These are phyloP conservation scores for Saccharomycopsis schoenii DNA, from an alignment of 805 yeast species.

Conservation along the genomic window DNA sequence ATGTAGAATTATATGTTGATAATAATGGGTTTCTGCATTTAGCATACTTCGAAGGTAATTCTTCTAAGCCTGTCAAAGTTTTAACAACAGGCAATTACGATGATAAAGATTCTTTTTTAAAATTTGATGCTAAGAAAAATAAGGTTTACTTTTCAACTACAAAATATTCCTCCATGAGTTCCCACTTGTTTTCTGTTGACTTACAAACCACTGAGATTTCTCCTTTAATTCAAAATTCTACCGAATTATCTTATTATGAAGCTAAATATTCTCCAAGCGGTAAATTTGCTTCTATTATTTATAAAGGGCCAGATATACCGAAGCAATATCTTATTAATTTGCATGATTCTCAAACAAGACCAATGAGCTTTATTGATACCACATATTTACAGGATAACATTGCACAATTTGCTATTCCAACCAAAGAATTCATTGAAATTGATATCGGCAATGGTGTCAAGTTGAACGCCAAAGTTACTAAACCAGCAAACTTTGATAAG, in stretches of 20 bases:
- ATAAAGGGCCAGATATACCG: slow-evolving; percentile 74
- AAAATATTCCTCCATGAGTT: slow-evolving; percentile 42
- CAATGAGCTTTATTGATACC: slow-evolving; percentile 2
- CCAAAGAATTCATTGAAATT: slow-evolving; percentile 30
- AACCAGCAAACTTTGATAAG: slow-evolving; percentile 45
- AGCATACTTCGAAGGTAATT: slow-evolving; percentile 44
- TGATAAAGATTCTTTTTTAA: slow-evolving; percentile 36
- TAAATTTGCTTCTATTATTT: slow-evolving; percentile 39
- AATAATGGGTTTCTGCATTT: slow-evolving; percentile 50
- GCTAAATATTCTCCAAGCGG: slow-evolving; percentile 49
- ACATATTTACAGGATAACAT: slow-evolving; percentile 15
- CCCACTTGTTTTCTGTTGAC: slow-evolving; percentile 47
- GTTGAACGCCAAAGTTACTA: slow-evolving; percentile 49
- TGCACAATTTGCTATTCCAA: slow-evolving; percentile 37
- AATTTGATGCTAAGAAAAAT: slow-evolving; percentile 37
- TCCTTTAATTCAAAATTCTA: background rate
- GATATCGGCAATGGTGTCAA: slow-evolving; percentile 28
- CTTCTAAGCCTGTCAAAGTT: slow-evolving; percentile 29
- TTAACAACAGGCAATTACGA: slow-evolving; percentile 43
- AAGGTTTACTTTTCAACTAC: slow-evolving; percentile 50
- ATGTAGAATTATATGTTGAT: slow-evolving; percentile 49
- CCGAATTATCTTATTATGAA: slow-evolving; percentile 35
- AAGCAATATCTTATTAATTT: slow-evolving; percentile 62
- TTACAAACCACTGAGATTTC: slow-evolving; percentile 23
- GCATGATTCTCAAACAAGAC: slow-evolving; percentile 30